A percentile compares a stretch with the other conserved stretches of the same genome.
phyloP scores from a whole-genome alignment of 23 red algal species.

The Cyanidiococcus yangmingshanensis region DNA sequence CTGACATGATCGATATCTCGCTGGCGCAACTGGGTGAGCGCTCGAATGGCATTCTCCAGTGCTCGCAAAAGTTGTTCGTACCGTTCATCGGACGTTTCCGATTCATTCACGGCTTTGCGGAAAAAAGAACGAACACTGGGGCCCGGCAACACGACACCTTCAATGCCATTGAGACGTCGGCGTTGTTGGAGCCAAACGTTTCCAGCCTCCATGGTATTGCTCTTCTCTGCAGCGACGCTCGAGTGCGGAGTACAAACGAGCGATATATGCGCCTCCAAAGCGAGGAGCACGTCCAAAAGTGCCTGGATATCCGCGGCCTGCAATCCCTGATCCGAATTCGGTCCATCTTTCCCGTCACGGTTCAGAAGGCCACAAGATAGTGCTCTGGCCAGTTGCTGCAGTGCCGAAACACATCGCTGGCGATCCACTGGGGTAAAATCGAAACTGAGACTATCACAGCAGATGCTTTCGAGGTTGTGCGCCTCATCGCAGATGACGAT shows the following conservation, averaged over 20 bases:
- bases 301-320: neutral
- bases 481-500: slow-evolving; percentile 95
- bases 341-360: neutral
- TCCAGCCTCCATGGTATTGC: neutral
- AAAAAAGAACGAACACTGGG: neutral
- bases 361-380: neutral
- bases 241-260: neutral
- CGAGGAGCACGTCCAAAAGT: neutral
- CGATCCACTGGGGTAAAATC: slow-evolving; percentile 44
- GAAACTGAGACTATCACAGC: slow-evolving; percentile 57
- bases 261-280: neutral
- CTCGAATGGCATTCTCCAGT: neutral
- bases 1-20: neutral
- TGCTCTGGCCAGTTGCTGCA: slow-evolving; percentile 19
- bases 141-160: neutral
- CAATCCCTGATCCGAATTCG: neutral
- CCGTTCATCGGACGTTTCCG: neutral
- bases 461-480: slow-evolving; percentile 76
- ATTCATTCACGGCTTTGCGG: neutral
- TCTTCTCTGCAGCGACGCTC: neutral
- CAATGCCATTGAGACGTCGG: neutral
- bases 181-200: neutral
- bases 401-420: slow-evolving; percentile 32
- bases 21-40: neutral
- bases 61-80: neutral